Conservation (phyloP, 2,329 filamentous ascomycete genomes). For the Fusarium hainanense region DNA sequence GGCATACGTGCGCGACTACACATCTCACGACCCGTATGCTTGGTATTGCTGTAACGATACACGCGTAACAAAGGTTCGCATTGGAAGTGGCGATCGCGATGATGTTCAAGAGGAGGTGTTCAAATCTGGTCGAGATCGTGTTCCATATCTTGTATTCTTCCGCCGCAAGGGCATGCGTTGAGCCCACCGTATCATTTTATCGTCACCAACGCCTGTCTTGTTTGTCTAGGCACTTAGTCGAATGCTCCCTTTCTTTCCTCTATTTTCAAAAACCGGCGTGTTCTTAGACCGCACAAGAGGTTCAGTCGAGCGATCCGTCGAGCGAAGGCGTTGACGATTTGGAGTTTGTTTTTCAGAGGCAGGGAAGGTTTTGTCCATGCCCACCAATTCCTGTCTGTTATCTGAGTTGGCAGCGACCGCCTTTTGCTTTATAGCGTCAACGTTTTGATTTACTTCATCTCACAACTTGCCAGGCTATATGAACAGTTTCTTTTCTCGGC, state of each 20-base stretch:
- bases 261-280: not conserved
- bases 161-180: slow-evolving; percentile 51
- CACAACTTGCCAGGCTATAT: not conserved
- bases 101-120: slow-evolving; percentile 56
- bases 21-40: slow-evolving; percentile 54
- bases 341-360: not conserved
- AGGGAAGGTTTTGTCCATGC: not conserved
- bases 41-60: slow-evolving; percentile 65
- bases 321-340: not conserved
- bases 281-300: not conserved
- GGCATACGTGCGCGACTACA: slow-evolving; percentile 71
- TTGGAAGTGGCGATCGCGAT: slow-evolving; percentile 51
- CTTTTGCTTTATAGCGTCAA: slow-evolving; percentile 11
- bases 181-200: not conserved
- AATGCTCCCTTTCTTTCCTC: not conserved
- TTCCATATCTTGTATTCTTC: slow-evolving; percentile 62
- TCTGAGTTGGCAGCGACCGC: not conserved
- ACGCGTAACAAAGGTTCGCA: slow-evolving; percentile 54
- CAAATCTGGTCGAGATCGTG: slow-evolving; percentile 51
- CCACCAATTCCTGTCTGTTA: not conserved
- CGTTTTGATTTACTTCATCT: not conserved
- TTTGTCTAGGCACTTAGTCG: not conserved
- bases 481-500: not conserved
- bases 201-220: not conserved
- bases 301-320: too few relatives aligned